These are phyloP conservation scores for Phytophthora citrophthora DNA, from an alignment of 352 stramenopile species.

Conservation along the genomic window DNA sequence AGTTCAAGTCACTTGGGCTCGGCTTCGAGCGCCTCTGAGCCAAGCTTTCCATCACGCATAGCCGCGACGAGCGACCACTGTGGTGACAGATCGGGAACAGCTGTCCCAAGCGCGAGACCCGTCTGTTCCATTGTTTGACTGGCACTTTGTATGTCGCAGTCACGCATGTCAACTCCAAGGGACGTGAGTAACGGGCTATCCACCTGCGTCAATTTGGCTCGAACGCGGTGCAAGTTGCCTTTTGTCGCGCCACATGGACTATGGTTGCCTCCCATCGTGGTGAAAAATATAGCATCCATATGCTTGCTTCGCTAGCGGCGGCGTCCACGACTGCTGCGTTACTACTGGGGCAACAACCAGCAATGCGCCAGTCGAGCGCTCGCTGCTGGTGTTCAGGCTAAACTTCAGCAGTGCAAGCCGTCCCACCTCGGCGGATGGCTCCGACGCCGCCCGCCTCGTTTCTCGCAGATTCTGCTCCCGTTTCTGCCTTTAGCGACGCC, in stretches of 20 bases:
- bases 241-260: conserved; percentile 17
- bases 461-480: conserved; percentile 16
- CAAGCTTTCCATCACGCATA: conserved; percentile 32
- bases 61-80: conserved; percentile 8
- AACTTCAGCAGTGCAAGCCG: not conserved
- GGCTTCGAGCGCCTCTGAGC: conserved; percentile 2
- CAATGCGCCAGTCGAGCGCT: conserved; percentile 12
- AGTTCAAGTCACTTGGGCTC: conserved; percentile 6
- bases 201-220: conserved; percentile 21
- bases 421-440: conserved; percentile 10
- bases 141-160: conserved; percentile 24
- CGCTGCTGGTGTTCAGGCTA: not conserved
- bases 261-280: conserved; percentile 12
- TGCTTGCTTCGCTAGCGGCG: conserved; percentile 11
- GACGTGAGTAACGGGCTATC: conserved; percentile 29
- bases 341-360: conserved; percentile 13
- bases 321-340: conserved; percentile 22
- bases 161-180: conserved; percentile 33
- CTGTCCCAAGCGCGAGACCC: conserved; percentile 12
- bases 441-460: conserved; percentile 16
- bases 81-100: conserved; percentile 38
- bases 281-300: conserved; percentile 27
- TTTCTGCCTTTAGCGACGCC: conserved; percentile 17
- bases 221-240: conserved; percentile 10
- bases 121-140: conserved; percentile 5